phyloP scores from a whole-genome alignment of 768 basidiomycete genomes.

The Tricholoma sp. region DNA sequence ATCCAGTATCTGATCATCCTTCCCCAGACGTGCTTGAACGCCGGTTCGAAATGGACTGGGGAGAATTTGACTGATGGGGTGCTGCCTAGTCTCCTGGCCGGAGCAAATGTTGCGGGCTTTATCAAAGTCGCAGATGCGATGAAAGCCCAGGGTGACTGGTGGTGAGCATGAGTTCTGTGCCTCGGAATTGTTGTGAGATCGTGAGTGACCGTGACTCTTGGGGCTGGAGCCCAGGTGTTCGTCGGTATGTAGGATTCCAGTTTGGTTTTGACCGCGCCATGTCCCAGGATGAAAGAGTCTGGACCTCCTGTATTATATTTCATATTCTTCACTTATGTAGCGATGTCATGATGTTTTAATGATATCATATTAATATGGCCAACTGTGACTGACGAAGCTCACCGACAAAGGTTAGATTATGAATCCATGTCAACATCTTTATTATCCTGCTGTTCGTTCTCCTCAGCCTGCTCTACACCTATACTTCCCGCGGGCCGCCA shows the following conservation, averaged over 20 bases:
- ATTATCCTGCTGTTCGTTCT: conserved; percentile 24
- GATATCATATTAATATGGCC: not conserved
- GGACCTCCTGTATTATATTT: not conserved
- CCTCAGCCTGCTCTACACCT: conserved; percentile 68
- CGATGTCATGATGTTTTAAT: not conserved
- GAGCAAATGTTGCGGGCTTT: conserved; percentile 73
- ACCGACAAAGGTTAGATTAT: conserved; percentile 7
- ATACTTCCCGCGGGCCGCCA: conserved; percentile 83
- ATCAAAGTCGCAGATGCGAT: conserved; percentile 70
- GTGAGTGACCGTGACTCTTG: not conserved
- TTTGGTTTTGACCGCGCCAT: too few relatives aligned
- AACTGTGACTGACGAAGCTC: not conserved
- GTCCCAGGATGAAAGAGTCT: not conserved
- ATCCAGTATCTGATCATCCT: conserved; percentile 3
- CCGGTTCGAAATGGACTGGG: conserved; percentile 53
- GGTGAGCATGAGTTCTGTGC: conserved; percentile 37
- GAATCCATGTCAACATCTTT: conserved; percentile 41
- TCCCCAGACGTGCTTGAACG: conserved; percentile 46
- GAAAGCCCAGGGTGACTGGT: conserved; percentile 74
- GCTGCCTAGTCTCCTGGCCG: conserved; percentile 50
- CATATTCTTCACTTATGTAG: not conserved
- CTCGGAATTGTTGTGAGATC: not conserved
- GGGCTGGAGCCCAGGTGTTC: not conserved
- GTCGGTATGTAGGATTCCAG: not conserved
- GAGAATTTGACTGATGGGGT: conserved; percentile 34